Evolutionary conservation across 805 yeast species (phyloP).

Genomic region (Candida ulmi): DNA sequence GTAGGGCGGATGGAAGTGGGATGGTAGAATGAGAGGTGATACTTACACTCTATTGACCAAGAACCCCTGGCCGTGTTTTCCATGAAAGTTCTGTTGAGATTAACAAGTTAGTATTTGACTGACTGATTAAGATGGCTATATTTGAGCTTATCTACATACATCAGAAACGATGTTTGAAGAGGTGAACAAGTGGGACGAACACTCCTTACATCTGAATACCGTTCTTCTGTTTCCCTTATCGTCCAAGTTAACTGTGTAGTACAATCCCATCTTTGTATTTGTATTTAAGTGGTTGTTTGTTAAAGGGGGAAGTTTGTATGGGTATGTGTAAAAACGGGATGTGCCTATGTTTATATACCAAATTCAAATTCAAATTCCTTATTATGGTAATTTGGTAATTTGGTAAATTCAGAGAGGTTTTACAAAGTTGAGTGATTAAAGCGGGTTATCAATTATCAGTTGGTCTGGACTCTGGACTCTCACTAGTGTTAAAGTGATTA

Average conservation of each 20-base stretch:
- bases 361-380: too few species aligned
- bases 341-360: too few species aligned
- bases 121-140: background rate
- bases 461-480: too few species aligned
- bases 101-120: background rate
- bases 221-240: constrained; percentile 9
- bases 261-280: constrained; percentile 17
- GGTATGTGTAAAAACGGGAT: too few species aligned
- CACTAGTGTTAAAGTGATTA: too few species aligned
- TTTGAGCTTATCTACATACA: constrained; percentile 1
- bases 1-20: background rate
- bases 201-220: constrained; percentile 14
- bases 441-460: too few species aligned
- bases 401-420: too few species aligned
- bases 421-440: too few species aligned
- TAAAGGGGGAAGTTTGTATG: too few species aligned
- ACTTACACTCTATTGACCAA: constrained; percentile 39
- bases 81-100: constrained; percentile 38
- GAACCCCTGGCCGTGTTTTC: constrained; percentile 53
- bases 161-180: constrained; percentile 14
- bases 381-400: too few species aligned
- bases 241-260: constrained; percentile 13
- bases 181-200: constrained; percentile 17
- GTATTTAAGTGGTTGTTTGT: too few species aligned
- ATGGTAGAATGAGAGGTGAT: background rate